Evolutionary conservation across 768 basidiomycete species (phyloP), one percentile per base, ranked within the genome.

Genomic region (Pleurotus tuoliensis): DNA sequence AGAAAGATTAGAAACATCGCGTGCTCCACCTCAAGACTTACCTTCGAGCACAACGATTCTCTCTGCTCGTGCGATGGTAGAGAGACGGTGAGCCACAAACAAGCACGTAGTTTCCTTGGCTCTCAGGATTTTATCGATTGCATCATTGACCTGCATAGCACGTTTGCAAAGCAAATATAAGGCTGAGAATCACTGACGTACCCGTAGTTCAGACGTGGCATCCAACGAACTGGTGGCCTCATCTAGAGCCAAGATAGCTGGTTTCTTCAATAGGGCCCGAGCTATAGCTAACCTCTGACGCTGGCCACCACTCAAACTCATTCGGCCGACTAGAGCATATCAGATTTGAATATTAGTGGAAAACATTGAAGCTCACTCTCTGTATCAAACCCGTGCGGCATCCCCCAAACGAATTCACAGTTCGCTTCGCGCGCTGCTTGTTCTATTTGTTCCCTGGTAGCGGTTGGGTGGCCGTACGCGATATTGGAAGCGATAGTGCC

Each of bases 401-500:
- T 84, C 13, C 90, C 87, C 89, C 93, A 92, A 5, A 98, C 86
- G 66, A 96, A 98, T 64, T 96, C 94, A 70, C 95, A 98, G 62
- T 98, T 97, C 2, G 96, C 96, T 58, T 92, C 82, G 16, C 89
- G 78, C 0, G 94, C 95, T 0, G 93, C 95, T 25, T 85, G 74
- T 68, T 97, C 92, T 18, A 98, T 90, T 58, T 96, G 83, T 61
- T 86, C 85, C 18, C 89, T 79, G 0, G 92, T 90, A 0, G 85
- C 91, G 16, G 80, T 72, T 7, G 82, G 78, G 48, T 87, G 81
- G 2, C 95, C 95, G 64, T 90, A 98, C 0, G 94, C 88, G 59
- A 96, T 98, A 64, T 98, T 98, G 1, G 91, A 90, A 2, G 93
- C 93, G 50, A 98, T 95, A 0, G 94, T 96, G 2, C 94, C 93